Base-by-base conservation (phyloP, 2,329 filamentous ascomycete species). In the Chaetomium sp. region DNA sequence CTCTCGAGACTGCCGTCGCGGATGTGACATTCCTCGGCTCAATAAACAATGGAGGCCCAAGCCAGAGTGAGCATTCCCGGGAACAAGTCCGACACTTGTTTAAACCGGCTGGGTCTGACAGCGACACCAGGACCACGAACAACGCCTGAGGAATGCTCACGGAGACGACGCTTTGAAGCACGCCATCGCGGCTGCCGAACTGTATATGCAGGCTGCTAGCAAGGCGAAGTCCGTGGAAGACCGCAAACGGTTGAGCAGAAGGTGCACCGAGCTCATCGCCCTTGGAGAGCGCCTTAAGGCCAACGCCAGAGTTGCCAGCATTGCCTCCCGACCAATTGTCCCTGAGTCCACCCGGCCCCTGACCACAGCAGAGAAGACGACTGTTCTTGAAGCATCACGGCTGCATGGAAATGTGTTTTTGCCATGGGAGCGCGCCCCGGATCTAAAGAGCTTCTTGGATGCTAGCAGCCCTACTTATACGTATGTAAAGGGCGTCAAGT, bases 361-460 rank as follows among this genome's bases (percentile, higher is more conserved):
- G 16, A 84, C 91, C 2, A 90, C 84, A 4, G 82, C 83, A 19
- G 93, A 97, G 76, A 84, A 93, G 72, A 88, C 90, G 33, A 87
- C 97, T 58, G 77, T 98, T 9, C 80, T 91, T 1, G 87, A 89
- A 72, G 87, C 89, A 3, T 95, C 93, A 4, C 89, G 87, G 62
- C 82, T 99, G 23, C 92, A 97, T 74, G 92, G 90, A 0, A 90
- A 88, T 72, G 83, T 90, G 23, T 98, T 97, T 70, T 92, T 90
- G 12, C 92, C 91, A 0, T 99, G 95, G 95, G 84, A 84, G n/a
- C 77, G 77, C 2, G 80, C 87, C 31, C 89, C 91, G 0, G 74
- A 76, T 3, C 75, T 83, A 0, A 75, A 82, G 4, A 85, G 90
- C 33, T 97, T 97, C 70, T 76, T 81, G 35, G 75, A 82, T 31